Percentiles rank a stretch among this genome's conserved stretches.
These are phyloP conservation scores for Boechera divaricarpa DNA, from an alignment of 345 rosid genomes.

Conservation along the genomic window DNA sequence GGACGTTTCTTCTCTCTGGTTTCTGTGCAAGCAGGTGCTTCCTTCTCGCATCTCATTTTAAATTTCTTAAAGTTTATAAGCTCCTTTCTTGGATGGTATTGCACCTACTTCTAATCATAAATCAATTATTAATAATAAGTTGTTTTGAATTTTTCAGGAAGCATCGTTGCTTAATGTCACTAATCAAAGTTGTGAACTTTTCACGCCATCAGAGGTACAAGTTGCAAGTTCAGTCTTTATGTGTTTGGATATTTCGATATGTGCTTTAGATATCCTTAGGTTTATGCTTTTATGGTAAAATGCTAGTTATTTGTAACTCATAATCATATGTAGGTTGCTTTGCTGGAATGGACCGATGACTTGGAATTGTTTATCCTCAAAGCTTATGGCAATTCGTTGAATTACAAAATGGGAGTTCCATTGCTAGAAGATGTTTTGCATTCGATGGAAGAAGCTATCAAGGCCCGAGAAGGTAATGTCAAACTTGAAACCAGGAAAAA, in stretches of 20 bases:
- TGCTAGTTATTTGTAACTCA: conserved; percentile 34
- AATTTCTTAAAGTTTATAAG: neutral
- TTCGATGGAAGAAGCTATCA: conserved; percentile 89
- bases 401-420: conserved; percentile 91
- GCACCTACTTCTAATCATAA: neutral
- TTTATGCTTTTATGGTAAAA: neutral
- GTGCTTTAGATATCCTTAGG: neutral
- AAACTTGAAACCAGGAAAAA: conserved; percentile 11
- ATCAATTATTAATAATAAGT: neutral
- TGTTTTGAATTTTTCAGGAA: conserved; percentile 60
- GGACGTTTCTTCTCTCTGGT: conserved; percentile 88
- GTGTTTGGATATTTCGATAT: neutral
- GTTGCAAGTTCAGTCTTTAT: neutral
- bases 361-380: conserved; percentile 77
- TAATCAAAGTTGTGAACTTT: conserved; percentile 88
- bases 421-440: conserved; percentile 81
- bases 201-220: conserved; percentile 76
- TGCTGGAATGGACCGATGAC: conserved; percentile 98
- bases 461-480: conserved; percentile 72
- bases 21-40: conserved; percentile 87
- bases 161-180: conserved; percentile 83
- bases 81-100: neutral
- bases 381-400: conserved; percentile 86
- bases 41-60: conserved; percentile 14
- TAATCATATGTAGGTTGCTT: conserved; percentile 61